Percentiles rank a stretch among this genome's conserved stretches.
phyloP scores from a whole-genome alignment of 352 stramenopile genomes.

The Blastocystis sp. region DNA sequence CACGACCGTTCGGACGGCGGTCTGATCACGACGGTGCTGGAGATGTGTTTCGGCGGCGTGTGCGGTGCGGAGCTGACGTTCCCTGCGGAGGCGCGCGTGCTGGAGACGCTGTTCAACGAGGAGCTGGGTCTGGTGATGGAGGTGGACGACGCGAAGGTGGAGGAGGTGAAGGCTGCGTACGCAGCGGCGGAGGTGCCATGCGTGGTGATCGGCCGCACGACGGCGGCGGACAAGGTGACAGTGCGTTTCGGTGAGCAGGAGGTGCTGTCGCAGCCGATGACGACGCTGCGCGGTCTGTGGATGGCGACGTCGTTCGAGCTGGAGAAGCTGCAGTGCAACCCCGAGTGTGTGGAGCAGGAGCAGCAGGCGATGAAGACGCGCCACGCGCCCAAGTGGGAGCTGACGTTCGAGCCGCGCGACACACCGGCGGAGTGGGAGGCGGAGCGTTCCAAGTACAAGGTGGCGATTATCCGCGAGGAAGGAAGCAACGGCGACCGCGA shows the following conservation, averaged over 20 bases:
- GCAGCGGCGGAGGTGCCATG: constrained; percentile 69
- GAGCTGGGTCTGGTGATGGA: constrained; percentile 92
- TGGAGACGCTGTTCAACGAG: constrained; percentile 82
- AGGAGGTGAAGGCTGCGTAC: constrained; percentile 76
- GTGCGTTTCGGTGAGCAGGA: constrained; percentile 75
- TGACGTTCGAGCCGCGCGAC: constrained; percentile 63
- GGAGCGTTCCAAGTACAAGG: constrained; percentile 71
- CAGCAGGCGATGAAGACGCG: constrained; percentile 77
- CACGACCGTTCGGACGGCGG: constrained; percentile 96
- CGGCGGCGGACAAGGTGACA: constrained; percentile 70
- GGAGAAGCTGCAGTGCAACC: constrained; percentile 90
- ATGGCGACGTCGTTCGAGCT: constrained; percentile 93
- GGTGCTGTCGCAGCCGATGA: constrained; percentile 69
- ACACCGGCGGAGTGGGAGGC: constrained; percentile 71
- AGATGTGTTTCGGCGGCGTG: constrained; percentile 97
- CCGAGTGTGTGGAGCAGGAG: constrained; percentile 83
- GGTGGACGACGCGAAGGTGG: constrained; percentile 67
- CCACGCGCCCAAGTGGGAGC: constrained; percentile 66
- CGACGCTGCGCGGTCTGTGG: constrained; percentile 84
- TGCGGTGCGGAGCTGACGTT: constrained; percentile 84
- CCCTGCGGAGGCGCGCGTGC: constrained; percentile 57
- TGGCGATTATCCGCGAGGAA: constrained; percentile 90
- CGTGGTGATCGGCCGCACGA: constrained; percentile 78
- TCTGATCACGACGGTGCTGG: constrained; percentile 83
- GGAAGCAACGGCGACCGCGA: constrained; percentile 95